Percentiles rank a stretch among this genome's conserved stretches.
Evolutionary conservation across 2,329 filamentous ascomycete genomes (phyloP).

Genomic region (Colletotrichum melonis): DNA sequence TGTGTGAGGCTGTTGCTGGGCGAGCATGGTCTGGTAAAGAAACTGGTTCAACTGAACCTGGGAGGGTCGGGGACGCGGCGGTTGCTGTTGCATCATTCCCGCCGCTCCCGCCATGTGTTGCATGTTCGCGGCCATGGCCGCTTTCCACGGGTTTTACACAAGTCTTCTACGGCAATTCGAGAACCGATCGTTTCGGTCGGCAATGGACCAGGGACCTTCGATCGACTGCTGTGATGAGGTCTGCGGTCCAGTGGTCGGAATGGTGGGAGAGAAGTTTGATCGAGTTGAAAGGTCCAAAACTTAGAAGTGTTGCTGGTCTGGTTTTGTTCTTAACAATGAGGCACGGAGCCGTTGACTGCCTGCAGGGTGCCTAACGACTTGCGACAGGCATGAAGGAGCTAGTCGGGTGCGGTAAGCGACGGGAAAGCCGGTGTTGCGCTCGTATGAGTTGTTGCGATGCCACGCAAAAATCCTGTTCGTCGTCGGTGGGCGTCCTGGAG

Average conservation of each 20-base stretch:
- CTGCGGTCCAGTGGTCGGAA: constrained; percentile 3
- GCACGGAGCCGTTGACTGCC: constrained; percentile 38
- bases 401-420: constrained; percentile 9
- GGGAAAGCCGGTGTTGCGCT: not conserved
- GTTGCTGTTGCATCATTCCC: constrained; percentile 56
- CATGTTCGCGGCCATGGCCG: constrained; percentile 71
- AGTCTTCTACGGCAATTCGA: constrained; percentile 11
- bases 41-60: constrained; percentile 48
- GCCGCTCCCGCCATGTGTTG: constrained; percentile 64
- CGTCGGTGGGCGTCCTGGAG: not conserved
- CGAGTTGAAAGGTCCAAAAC: not conserved
- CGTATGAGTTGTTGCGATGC: not conserved
- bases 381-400: constrained; percentile 46
- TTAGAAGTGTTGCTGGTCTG: not conserved
- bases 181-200: constrained; percentile 24
- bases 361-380: constrained; percentile 47
- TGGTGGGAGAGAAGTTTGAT: not conserved
- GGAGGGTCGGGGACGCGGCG: constrained; percentile 47
- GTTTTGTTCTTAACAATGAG: constrained; percentile 34
- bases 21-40: constrained; percentile 53
- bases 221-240: constrained; percentile 4
- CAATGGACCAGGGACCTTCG: constrained; percentile 1
- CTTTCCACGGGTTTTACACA: constrained; percentile 40
- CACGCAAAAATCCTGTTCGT: not conserved
- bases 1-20: constrained; percentile 45